These are phyloP conservation scores for Boletus patriciae DNA, from an alignment of 768 basidiomycete genomes.

Conservation along the genomic window DNA sequence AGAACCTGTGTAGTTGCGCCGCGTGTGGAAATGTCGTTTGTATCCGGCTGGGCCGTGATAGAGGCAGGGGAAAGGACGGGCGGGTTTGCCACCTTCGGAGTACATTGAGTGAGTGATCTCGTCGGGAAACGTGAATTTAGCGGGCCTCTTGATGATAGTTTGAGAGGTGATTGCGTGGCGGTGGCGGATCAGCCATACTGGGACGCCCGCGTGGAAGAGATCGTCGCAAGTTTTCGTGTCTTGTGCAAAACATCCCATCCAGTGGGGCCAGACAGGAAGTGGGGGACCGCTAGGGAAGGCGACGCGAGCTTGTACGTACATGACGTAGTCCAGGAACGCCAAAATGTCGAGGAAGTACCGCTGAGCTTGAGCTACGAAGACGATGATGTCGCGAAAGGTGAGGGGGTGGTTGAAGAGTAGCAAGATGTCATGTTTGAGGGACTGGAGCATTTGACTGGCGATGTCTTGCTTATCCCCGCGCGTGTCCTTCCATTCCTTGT, in stretches of 20 bases:
- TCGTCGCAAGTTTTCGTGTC: background rate
- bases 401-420: background rate
- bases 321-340: background rate
- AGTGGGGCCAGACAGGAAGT: background rate
- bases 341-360: slow-evolving; percentile 1
- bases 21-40: background rate
- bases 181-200: slow-evolving; percentile 1
- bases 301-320: background rate
- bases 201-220: slow-evolving; percentile 7
- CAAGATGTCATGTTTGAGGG: background rate
- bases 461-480: background rate
- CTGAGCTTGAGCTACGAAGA: slow-evolving; percentile 9
- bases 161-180: background rate
- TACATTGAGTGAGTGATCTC: background rate
- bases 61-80: background rate
- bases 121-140: slow-evolving; percentile 1
- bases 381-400: no score
- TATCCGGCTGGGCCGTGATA: slow-evolving; percentile 1
- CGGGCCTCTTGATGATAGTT: slow-evolving; percentile 3
- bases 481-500: background rate
- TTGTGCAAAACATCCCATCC: slow-evolving; percentile 16
- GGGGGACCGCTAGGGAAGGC: background rate
- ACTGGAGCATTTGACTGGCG: background rate
- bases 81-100: background rate
- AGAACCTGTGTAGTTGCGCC: background rate